Percentiles rank a stretch among this genome's conserved stretches.
Conservation (phyloP, 306 rosid species). For the Calophaca sinica region DNA sequence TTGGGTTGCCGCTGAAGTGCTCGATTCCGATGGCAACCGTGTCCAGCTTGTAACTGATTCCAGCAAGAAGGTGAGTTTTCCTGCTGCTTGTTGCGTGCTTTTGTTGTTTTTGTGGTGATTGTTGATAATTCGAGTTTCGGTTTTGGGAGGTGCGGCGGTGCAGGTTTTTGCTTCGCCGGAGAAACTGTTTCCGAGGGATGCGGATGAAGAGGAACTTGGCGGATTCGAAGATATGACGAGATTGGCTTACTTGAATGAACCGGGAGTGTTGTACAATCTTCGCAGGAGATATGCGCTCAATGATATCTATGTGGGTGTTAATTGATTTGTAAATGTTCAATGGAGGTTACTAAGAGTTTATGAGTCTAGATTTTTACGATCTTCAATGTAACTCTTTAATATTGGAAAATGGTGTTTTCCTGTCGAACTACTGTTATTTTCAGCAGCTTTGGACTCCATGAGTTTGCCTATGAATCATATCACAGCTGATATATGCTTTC, state of each 20-base stretch:
- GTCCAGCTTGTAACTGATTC: constrained; percentile 56
- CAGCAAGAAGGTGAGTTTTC: constrained; percentile 75
- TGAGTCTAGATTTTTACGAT: constrained; percentile 5
- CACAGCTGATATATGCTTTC: constrained; percentile 20
- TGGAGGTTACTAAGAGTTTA: constrained; percentile 8
- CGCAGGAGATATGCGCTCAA: constrained; percentile 89
- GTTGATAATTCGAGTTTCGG: neutral
- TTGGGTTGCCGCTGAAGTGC: constrained; percentile 81
- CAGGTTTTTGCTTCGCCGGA: constrained; percentile 67
- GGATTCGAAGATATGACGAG: constrained; percentile 97
- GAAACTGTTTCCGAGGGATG: constrained; percentile 77
- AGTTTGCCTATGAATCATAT: constrained; percentile 3
- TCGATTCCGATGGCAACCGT: constrained; percentile 58
- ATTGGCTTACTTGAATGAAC: constrained; percentile 90
- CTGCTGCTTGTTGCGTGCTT: neutral
- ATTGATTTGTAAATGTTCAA: constrained; percentile 11
- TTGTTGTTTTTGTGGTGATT: neutral
- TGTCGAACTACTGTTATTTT: neutral
- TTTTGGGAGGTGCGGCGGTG: constrained; percentile 25
- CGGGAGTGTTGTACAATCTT: constrained; percentile 93
- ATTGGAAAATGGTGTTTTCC: neutral
- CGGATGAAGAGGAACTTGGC: constrained; percentile 94
- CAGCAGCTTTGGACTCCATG: neutral
- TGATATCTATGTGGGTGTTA: constrained; percentile 85
- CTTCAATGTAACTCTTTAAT: neutral